Conservation (phyloP, 2,329 filamentous ascomycete species). For the Paracorniculantispora psalliotae region DNA sequence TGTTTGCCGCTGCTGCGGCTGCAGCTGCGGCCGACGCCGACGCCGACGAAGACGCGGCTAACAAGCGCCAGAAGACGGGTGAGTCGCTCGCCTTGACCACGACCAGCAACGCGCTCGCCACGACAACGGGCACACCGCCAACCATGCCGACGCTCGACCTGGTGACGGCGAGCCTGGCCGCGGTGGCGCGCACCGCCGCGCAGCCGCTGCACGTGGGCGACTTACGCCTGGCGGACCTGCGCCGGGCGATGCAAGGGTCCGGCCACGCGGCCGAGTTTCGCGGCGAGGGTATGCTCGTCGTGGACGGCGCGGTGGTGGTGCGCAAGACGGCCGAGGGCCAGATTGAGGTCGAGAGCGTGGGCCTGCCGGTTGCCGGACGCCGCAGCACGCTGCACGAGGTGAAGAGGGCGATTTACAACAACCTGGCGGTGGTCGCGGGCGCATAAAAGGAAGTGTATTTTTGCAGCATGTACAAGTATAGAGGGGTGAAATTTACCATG, state of each 20-base stretch:
- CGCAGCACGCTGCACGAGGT: slow-evolving; percentile 78
- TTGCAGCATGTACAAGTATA: neutral
- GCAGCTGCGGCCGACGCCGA: slow-evolving; percentile 42
- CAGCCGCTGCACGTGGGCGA: slow-evolving; percentile 94
- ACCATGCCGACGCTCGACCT: slow-evolving; percentile 21
- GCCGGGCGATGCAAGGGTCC: slow-evolving; percentile 73
- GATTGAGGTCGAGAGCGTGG: slow-evolving; percentile 81
- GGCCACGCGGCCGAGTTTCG: slow-evolving; percentile 89
- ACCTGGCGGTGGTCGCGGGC: slow-evolving; percentile 82
- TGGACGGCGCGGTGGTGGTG: slow-evolving; percentile 84
- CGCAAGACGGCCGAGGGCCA: slow-evolving; percentile 81
- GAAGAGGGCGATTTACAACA: slow-evolving; percentile 87
- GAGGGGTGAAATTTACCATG: too few relatives aligned
- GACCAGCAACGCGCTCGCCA: slow-evolving; percentile 13
- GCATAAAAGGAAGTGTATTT: slow-evolving; percentile 36
- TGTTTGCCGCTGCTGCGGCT: slow-evolving; percentile 35
- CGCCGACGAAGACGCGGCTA: slow-evolving; percentile 42
- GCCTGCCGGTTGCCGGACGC: slow-evolving; percentile 32
- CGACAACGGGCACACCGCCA: slow-evolving; percentile 17
- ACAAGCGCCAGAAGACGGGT: slow-evolving; percentile 48
- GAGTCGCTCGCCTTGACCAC: slow-evolving; percentile 24
- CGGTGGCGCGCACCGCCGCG: slow-evolving; percentile 69
- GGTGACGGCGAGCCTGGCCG: slow-evolving; percentile 56
- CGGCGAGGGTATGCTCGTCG: slow-evolving; percentile 84
- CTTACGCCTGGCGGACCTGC: slow-evolving; percentile 78